Evolutionary conservation across 768 basidiomycete species (phyloP).

Genomic region (Baorangia bicolor): DNA sequence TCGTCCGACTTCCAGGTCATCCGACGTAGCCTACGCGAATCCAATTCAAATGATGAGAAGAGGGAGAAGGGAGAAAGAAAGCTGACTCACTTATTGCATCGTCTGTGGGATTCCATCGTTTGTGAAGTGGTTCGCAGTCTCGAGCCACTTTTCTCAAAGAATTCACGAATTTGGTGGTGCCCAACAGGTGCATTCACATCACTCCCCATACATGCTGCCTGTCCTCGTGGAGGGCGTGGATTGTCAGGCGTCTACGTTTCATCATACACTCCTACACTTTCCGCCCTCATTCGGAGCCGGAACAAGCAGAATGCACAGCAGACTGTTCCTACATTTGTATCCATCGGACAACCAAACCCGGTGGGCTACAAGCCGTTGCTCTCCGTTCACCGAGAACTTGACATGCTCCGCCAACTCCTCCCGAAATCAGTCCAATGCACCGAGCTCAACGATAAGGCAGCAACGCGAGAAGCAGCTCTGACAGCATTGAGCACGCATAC

Average conservation of each 20-base stretch:
- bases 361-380: neutral
- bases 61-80: conserved; percentile 2
- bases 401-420: conserved; percentile 8
- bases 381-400: conserved; percentile 17
- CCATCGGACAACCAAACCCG: conserved; percentile 20
- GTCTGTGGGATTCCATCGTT: conserved; percentile 25
- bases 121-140: conserved; percentile 19
- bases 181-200: conserved; percentile 23
- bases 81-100: conserved; percentile 10
- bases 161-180: conserved; percentile 32
- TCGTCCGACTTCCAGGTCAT: conserved; percentile 1
- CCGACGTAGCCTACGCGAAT: neutral
- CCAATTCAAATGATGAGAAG: neutral
- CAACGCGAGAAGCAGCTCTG: conserved; percentile 13
- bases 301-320: neutral
- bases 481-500: conserved; percentile 13
- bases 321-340: conserved; percentile 7
- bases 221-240: conserved; percentile 11
- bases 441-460: conserved; percentile 9
- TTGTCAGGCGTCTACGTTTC: conserved; percentile 30
- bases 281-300: conserved; percentile 24
- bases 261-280: conserved; percentile 32
- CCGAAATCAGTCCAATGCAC: conserved; percentile 8
- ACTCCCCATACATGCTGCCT: conserved; percentile 33
- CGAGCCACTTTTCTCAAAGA: conserved; percentile 1